phyloP scores from a whole-genome alignment of 176 grass and related monocot species.

The Aegilops speltoides region DNA sequence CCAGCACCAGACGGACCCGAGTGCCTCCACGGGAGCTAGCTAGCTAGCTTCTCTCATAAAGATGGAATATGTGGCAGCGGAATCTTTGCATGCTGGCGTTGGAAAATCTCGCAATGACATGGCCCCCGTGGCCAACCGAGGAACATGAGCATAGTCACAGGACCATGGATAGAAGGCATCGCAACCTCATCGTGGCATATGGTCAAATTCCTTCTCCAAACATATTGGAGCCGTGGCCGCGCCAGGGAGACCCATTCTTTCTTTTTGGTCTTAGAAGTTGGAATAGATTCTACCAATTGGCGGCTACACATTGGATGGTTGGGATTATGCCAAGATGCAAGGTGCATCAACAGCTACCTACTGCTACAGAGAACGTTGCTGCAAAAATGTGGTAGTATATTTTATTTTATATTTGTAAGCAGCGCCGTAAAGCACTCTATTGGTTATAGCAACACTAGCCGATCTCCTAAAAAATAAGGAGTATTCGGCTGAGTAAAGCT shows the following conservation, averaged over 20 bases:
- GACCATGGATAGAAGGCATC: constrained; percentile 12
- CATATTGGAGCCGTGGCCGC: constrained; percentile 32
- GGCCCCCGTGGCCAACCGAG: constrained; percentile 14
- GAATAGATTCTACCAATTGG: neutral
- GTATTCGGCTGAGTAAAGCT: no score
- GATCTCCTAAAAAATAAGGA: no score
- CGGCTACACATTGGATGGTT: neutral
- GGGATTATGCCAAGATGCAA: neutral
- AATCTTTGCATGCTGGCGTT: neutral
- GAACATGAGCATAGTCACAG: constrained; percentile 3
- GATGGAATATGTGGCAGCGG: constrained; percentile 6
- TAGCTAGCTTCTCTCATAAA: neutral
- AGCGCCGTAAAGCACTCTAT: no score
- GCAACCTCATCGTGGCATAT: constrained; percentile 6
- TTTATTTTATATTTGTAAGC: no score
- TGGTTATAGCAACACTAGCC: no score
- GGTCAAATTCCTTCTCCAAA: constrained; percentile 43
- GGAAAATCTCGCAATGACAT: constrained; percentile 20
- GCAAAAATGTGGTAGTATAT: neutral
- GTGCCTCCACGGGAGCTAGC: constrained; percentile 15
- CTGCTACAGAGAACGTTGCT: neutral
- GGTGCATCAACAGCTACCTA: no score
- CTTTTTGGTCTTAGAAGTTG: neutral
- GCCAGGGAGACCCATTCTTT: constrained; percentile 14
- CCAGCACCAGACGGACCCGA: constrained; percentile 14